These are phyloP conservation scores for Porodaedalea pini DNA, from an alignment of 1,284 basidiomycete genomes.

Conservation along the genomic window DNA sequence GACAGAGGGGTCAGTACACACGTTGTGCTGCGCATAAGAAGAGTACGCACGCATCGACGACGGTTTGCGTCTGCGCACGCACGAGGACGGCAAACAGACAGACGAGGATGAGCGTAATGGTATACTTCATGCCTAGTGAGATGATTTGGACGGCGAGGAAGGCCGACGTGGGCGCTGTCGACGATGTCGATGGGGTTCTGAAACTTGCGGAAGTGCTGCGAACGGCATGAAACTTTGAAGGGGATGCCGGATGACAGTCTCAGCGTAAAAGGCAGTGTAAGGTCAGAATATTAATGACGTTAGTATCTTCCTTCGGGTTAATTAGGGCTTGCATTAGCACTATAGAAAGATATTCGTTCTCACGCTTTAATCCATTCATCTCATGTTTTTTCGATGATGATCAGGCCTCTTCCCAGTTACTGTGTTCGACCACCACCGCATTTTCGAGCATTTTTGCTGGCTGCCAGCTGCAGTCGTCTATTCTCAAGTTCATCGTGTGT, in stretches of 20 bases:
- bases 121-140: constrained; percentile 8
- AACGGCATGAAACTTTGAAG: not conserved
- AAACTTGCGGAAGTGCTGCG: not conserved
- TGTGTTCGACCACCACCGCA: constrained; percentile 16
- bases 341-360: not conserved
- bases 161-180: not conserved
- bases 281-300: constrained; percentile 3
- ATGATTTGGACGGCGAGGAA: not conserved
- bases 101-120: constrained; percentile 28
- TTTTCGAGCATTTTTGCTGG: constrained; percentile 21
- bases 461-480: constrained; percentile 6
- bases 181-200: not conserved
- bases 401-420: not conserved
- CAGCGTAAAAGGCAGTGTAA: not conserved
- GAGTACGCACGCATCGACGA: constrained; percentile 40
- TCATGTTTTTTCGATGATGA: not conserved
- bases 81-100: constrained; percentile 29
- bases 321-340: not conserved
- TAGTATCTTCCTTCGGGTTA: not conserved
- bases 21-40: constrained; percentile 5
- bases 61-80: constrained; percentile 46
- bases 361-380: not conserved
- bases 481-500: constrained; percentile 25
- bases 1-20: constrained; percentile 4
- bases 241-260: not conserved